Conservation (phyloP, 2,329 filamentous ascomycete genomes). For the Venturia oleaginea region DNA sequence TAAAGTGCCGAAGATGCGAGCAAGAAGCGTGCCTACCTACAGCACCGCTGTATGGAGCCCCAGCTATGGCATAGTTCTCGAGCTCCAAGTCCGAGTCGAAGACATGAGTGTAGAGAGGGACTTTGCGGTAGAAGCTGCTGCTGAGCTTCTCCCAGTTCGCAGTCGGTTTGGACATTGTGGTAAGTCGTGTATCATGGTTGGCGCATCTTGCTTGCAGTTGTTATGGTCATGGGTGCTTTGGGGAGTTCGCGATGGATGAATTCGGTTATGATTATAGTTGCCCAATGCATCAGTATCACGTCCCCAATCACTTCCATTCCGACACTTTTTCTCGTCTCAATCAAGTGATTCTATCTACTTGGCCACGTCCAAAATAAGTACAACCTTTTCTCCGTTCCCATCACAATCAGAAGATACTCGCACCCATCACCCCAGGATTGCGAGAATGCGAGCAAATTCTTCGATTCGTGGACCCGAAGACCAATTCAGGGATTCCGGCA, state of each 20-base stretch:
- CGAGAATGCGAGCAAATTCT: no score
- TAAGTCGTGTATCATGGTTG: not conserved
- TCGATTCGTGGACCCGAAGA: no score
- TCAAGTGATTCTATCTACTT: not conserved
- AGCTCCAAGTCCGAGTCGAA: constrained; percentile 92
- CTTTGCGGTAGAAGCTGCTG: constrained; percentile 90
- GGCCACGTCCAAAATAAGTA: not conserved
- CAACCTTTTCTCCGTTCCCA: not conserved
- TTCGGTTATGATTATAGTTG: not conserved
- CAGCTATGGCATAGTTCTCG: constrained; percentile 85
- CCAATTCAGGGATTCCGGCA: no score
- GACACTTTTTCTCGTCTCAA: not conserved
- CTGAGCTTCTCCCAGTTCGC: constrained; percentile 92
- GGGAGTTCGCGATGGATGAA: not conserved
- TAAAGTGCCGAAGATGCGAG: not conserved
- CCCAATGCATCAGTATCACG: not conserved
- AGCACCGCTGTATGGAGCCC: constrained; percentile 87
- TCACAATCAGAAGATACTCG: not conserved
- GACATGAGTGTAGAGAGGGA: constrained; percentile 82
- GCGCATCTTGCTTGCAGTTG: not conserved
- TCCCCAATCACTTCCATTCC: not conserved
- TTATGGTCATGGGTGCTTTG: not conserved
- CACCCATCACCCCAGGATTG: not conserved
- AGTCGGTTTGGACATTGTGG: constrained; percentile 51
- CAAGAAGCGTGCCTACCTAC: constrained; percentile 53